phyloP scores from a whole-genome alignment of 805 yeast species.

The Nakazawaea holstii region DNA sequence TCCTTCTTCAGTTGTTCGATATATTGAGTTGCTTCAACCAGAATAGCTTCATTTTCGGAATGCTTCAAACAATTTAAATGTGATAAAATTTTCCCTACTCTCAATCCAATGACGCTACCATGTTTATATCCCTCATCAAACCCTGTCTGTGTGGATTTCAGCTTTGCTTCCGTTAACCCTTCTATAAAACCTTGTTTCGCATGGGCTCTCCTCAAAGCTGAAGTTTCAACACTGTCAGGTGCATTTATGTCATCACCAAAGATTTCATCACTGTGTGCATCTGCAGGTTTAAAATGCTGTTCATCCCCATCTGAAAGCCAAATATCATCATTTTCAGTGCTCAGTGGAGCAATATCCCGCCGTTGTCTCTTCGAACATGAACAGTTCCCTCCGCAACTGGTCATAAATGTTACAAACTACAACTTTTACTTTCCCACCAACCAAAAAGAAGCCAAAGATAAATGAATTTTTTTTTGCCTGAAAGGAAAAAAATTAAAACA shows the following conservation, averaged over 20 bases:
- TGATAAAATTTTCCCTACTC: slow-evolving; percentile 64
- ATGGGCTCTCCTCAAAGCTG: slow-evolving; percentile 54
- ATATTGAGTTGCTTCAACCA: background rate
- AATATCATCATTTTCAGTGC: slow-evolving; percentile 19
- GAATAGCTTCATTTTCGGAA: background rate
- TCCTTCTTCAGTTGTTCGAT: slow-evolving; percentile 41
- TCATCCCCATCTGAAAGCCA: slow-evolving; percentile 30
- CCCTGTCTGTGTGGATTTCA: slow-evolving; percentile 65
- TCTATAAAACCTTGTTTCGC: slow-evolving; percentile 78
- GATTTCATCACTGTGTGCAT: slow-evolving; percentile 22
- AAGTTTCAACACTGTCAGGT: slow-evolving; percentile 17
- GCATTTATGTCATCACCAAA: slow-evolving; percentile 28
- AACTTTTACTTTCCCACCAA: background rate
- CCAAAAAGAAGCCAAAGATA: too few species aligned
- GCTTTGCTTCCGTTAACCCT: slow-evolving; percentile 69
- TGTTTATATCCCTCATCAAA: slow-evolving; percentile 74
- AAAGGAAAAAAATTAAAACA: background rate
- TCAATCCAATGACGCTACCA: slow-evolving; percentile 67
- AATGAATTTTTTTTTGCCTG: background rate
- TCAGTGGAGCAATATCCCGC: background rate
- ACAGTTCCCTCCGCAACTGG: background rate
- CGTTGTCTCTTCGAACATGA: background rate
- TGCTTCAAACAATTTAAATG: slow-evolving; percentile 18
- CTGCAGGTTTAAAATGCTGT: slow-evolving; percentile 18
- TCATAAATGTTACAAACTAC: background rate